Percentiles rank a stretch among this genome's conserved stretches.
Evolutionary conservation across 345 rosid species (phyloP).

Genomic region (Camelina laxa): DNA sequence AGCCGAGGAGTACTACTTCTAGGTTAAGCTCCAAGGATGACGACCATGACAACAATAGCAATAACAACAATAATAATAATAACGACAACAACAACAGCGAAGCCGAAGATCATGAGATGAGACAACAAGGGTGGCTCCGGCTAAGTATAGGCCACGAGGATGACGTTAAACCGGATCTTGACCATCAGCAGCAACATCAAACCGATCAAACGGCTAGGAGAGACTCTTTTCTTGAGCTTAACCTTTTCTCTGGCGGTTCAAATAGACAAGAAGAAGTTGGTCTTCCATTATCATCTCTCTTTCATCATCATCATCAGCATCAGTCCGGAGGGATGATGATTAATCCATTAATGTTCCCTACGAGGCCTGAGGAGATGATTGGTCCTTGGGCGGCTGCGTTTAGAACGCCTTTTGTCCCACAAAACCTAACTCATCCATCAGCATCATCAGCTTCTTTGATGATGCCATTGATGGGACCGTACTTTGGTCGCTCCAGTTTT

Average conservation of each 20-base stretch:
- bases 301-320: conserved; percentile 57
- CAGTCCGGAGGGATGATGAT: conserved; percentile 48
- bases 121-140: conserved; percentile 76
- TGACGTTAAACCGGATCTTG: conserved; percentile 35
- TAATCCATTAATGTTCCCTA: conserved; percentile 50
- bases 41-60: conserved; percentile 27
- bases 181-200: conserved; percentile 42
- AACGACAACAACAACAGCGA: conserved; percentile 1
- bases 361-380: conserved; percentile 54
- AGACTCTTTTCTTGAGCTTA: conserved; percentile 47
- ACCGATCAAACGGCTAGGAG: conserved; percentile 35
- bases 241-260: conserved; percentile 45
- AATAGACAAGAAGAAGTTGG: conserved; percentile 48
- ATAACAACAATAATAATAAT: conserved; percentile 1
- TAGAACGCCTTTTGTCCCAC: conserved; percentile 55
- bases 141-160: conserved; percentile 66
- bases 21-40: conserved; percentile 67
- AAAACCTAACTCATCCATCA: conserved; percentile 50
- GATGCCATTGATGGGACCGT: conserved; percentile 64
- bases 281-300: conserved; percentile 43
- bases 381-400: conserved; percentile 57
- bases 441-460: conserved; percentile 53
- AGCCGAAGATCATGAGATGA: conserved; percentile 37
- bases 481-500: conserved; percentile 60
- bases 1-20: conserved; percentile 73